Base-by-base conservation (phyloP, 192 early-diverging fungal species). In the Coemansia reversa region DNA sequence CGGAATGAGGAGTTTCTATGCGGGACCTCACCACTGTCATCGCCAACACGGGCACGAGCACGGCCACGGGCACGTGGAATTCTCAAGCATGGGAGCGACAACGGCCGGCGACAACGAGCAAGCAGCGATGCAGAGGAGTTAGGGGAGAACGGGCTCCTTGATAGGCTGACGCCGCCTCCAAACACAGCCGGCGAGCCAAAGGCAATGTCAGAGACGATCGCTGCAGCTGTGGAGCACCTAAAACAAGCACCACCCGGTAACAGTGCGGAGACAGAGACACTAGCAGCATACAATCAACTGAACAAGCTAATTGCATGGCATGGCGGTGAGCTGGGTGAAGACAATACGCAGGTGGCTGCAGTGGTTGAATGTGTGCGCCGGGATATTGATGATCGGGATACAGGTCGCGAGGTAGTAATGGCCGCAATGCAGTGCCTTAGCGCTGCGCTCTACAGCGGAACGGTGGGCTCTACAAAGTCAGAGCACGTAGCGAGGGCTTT, bases 1-100 rank as follows among this genome's bases (percentile, higher is more conserved):
- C 66, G 58, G 30, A 74, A 74, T 48, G 72, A 80, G 19, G 72
- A 80, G 55, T 70, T 80, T 22, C 57, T 63, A 45, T 30, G 50
- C 3, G 72, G 52, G 18, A 68, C 55, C 42, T 57, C 68, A n/a
- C 77, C 77, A 5, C 77, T 74, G 35, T 80, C 77, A 35, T 80
- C 77, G 22, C 77, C 77, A 5, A 74, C 77, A 12, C 45, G 62
- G 22, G 77, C 77, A 3, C 72, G 56, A 12, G 60, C 42, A 51
- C 68, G 65, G 7, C 68, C 77, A 18, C 56, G 22, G 9, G 48
- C 66, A 16, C 72, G 77, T 32, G 66, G 77, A 35, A 80, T 80
- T 47, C 66, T 80, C 12, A 80, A 80, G 32, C 66, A 63, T 39
- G 55, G 51, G 47, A 48, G n/a, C 20, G 19, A 4, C 35, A 23